A percentile compares a stretch with the other conserved stretches of the same genome.
phyloP scores from a whole-genome alignment of 2,329 filamentous ascomycete species.

The Curvularia hawaiiensis region DNA sequence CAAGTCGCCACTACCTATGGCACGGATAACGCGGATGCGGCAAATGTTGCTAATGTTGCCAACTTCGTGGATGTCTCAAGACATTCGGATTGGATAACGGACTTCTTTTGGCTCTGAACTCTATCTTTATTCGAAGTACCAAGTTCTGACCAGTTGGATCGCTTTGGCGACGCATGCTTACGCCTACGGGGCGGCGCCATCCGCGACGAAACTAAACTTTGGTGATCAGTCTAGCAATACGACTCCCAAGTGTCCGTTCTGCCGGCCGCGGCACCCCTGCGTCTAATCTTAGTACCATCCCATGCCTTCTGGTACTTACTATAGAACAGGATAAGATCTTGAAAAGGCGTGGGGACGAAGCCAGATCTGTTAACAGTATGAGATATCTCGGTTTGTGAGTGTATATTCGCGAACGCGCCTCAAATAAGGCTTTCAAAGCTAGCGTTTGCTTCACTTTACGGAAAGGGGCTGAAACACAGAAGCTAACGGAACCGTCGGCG shows the following conservation, averaged over 20 bases:
- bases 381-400: no score
- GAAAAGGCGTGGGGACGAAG: not conserved
- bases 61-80: not conserved
- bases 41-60: not conserved
- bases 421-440: not conserved
- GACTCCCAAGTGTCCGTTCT: not conserved
- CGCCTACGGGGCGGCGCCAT: not conserved
- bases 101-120: not conserved
- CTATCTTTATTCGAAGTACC: not conserved
- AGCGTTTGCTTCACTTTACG: not conserved
- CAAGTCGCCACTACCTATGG: not conserved
- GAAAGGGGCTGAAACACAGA: not conserved
- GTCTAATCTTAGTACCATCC: not conserved
- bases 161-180: not conserved
- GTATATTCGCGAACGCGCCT: not conserved
- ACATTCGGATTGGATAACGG: not conserved
- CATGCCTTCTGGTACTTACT: not conserved
- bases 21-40: not conserved
- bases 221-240: not conserved
- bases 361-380: not conserved
- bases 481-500: not conserved
- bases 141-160: not conserved
- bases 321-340: not conserved
- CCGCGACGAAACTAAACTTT: not conserved
- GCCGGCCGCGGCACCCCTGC: not conserved